Evolutionary conservation across 305 asterid species (phyloP).

Genomic region (Vinca major): DNA sequence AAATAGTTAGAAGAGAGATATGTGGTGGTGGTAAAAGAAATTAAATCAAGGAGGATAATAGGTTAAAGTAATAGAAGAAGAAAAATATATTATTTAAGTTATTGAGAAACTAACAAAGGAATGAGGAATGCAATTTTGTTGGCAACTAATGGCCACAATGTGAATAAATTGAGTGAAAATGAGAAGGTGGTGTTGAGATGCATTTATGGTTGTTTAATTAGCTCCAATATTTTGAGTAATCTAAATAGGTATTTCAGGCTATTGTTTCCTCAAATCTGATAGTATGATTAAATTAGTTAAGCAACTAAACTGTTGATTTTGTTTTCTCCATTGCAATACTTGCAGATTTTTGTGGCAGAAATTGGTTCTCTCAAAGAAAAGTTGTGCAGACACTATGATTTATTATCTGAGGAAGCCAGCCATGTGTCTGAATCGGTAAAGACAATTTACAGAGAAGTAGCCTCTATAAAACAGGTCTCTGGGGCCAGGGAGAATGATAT

Average conservation of each 20-base stretch:
- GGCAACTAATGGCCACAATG: background rate
- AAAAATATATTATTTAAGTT: background rate
- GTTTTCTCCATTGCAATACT: constrained; percentile 17
- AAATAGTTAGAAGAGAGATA: background rate
- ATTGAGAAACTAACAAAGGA: background rate
- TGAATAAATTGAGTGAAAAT: background rate
- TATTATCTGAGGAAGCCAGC: constrained; percentile 50
- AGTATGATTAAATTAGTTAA: background rate
- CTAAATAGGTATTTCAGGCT: too few relatives aligned
- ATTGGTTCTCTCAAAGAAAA: constrained; percentile 45
- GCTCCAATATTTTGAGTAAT: background rate
- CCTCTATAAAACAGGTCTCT: constrained; percentile 41
- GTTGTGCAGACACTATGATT: constrained; percentile 45
- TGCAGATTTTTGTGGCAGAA: constrained; percentile 51
- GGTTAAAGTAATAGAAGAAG: background rate
- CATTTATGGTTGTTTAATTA: background rate
- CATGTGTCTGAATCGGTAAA: constrained; percentile 42
- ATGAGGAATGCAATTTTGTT: background rate
- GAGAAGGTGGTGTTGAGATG: background rate
- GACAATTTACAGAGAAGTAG: constrained; percentile 37
- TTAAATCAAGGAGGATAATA: background rate
- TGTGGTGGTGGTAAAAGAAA: background rate
- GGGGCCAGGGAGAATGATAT: constrained; percentile 48
- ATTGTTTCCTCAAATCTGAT: too few relatives aligned
- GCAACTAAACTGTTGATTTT: constrained; percentile 16